Conservation (phyloP, 192 early-diverging fungal species). For the Coemansia asiatica region DNA sequence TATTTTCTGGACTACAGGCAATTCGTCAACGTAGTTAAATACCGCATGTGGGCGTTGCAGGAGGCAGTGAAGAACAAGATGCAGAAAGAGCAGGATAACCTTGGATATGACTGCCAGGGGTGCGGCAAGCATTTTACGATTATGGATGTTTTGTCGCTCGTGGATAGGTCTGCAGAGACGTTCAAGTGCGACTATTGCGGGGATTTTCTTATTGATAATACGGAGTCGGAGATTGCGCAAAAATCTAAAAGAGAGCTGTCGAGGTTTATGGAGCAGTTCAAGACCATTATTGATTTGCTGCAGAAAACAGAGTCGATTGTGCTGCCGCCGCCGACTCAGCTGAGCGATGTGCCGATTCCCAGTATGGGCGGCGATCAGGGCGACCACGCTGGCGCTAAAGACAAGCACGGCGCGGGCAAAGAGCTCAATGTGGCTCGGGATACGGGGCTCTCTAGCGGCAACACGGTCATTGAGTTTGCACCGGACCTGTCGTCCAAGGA, state of each 20-base stretch:
- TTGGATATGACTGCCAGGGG: slow-evolving; percentile 65
- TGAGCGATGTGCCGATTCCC: slow-evolving; percentile 54
- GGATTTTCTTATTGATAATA: slow-evolving; percentile 61
- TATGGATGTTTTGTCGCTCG: slow-evolving; percentile 61
- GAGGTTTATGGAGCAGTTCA: slow-evolving; percentile 67
- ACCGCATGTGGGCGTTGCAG: slow-evolving; percentile 85
- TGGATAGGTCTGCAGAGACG: slow-evolving; percentile 41
- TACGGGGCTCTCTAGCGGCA: slow-evolving; percentile 62
- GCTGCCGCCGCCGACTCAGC: slow-evolving; percentile 59
- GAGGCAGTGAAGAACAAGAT: slow-evolving; percentile 59
- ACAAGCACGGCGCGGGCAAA: slow-evolving; percentile 50
- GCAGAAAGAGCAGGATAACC: slow-evolving; percentile 68
- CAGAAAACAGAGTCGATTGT: slow-evolving; percentile 69
- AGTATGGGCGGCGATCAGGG: slow-evolving; percentile 27
- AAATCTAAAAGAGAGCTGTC: slow-evolving; percentile 59
- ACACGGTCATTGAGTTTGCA: slow-evolving; percentile 72
- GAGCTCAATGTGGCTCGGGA: slow-evolving; percentile 67
- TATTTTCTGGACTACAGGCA: slow-evolving; percentile 91
- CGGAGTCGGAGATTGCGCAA: slow-evolving; percentile 61
- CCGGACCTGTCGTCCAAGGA: slow-evolving; percentile 65
- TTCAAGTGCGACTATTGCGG: slow-evolving; percentile 68
- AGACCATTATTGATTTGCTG: slow-evolving; percentile 70
- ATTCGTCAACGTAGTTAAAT: slow-evolving; percentile 93
- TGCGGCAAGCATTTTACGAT: slow-evolving; percentile 63
- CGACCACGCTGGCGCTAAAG: slow-evolving; percentile 41